Conservation (phyloP, 2,329 filamentous ascomycete genomes). For the Fusarium sp. region DNA sequence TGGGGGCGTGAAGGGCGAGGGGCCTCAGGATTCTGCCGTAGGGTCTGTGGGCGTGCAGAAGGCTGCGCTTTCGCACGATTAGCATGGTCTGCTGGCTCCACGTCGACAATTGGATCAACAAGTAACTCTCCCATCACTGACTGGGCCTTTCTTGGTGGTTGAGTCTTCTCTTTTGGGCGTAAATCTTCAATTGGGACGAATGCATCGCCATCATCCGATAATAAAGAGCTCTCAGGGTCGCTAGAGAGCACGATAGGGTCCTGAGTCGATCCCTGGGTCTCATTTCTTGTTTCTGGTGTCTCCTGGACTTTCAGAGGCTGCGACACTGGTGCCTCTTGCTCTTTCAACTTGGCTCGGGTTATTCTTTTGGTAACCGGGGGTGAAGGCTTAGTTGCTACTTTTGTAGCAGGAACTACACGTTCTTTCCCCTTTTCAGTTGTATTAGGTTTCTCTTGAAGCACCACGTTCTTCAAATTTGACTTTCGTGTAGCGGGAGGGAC, state of each 20-base stretch:
- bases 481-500: neutral
- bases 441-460: neutral
- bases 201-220: neutral
- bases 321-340: neutral
- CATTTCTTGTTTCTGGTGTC: neutral
- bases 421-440: neutral
- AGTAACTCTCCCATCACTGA: neutral
- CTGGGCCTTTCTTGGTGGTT: neutral
- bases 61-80: neutral
- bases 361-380: neutral
- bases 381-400: neutral
- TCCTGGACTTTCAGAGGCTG: neutral
- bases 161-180: neutral
- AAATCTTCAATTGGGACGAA: neutral
- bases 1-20: neutral
- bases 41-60: neutral
- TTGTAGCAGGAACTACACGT: neutral
- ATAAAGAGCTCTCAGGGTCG: conserved; percentile 7
- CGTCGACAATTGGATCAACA: neutral
- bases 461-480: neutral
- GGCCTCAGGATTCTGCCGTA: neutral
- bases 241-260: conserved; percentile 34
- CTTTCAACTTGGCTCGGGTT: neutral
- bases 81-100: neutral
- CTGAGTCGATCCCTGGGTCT: neutral